Evolutionary conservation across 2,329 filamentous ascomycete genomes (phyloP).

Genomic region (Neocucurbitaria cava): DNA sequence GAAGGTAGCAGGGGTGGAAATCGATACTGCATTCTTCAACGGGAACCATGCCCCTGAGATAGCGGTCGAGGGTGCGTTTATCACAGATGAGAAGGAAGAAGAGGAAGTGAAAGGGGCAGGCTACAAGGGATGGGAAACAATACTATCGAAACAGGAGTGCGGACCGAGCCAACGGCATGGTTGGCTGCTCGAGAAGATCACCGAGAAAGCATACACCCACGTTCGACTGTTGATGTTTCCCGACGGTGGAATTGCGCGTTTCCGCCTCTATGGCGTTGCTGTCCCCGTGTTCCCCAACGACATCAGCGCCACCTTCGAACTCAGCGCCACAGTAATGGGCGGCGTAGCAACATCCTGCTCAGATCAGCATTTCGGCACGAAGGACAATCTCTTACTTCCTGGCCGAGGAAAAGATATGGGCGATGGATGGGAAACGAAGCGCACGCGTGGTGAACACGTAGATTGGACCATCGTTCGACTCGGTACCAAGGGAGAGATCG

Average conservation of each 20-base stretch:
- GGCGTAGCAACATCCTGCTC: constrained; percentile 77
- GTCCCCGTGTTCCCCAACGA: constrained; percentile 77
- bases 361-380: constrained; percentile 84
- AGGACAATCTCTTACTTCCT: constrained; percentile 80
- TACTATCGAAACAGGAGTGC: constrained; percentile 73
- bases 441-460: constrained; percentile 74
- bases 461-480: constrained; percentile 84
- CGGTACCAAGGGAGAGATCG: constrained; percentile 69
- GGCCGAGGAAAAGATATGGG: constrained; percentile 85
- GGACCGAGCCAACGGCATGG: constrained; percentile 76
- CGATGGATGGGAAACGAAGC: constrained; percentile 85
- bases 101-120: constrained; percentile 61
- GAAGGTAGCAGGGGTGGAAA: constrained; percentile 74
- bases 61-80: constrained; percentile 77
- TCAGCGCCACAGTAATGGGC: constrained; percentile 80
- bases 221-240: constrained; percentile 85
- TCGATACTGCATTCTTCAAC: constrained; percentile 82
- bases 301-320: constrained; percentile 71
- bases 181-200: constrained; percentile 68
- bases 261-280: constrained; percentile 77
- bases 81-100: constrained; percentile 61
- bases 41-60: constrained; percentile 84
- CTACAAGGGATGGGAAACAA: constrained; percentile 69
- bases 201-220: constrained; percentile 76
- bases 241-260: constrained; percentile 82